Base-by-base conservation (phyloP, 768 basidiomycete species). In the Imleria badia region DNA sequence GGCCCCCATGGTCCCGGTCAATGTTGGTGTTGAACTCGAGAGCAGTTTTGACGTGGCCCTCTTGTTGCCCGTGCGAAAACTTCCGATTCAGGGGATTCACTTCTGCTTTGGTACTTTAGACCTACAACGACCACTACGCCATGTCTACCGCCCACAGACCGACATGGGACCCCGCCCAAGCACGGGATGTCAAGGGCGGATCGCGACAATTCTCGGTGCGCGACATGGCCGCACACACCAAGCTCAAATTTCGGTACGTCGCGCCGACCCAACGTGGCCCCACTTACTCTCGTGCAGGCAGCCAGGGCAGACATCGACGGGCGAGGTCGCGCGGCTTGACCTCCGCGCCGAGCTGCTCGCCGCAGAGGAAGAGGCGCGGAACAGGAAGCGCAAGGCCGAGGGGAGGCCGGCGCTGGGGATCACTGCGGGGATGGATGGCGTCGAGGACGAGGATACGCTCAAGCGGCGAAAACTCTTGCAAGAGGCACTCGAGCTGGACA, bases 131-230 rank as follows among this genome's bases (percentile, higher is more conserved):
- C 23, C 4, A 19, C 35, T 34, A 34, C 45, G 38, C 19, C 45
- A 91, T 92, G 91, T 93, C 91, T 49, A 94, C 90, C 76, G 91
- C 91, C 5, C 92, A 94, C 71, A 85, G 92, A 75, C 92, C 92
- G 63, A 95, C 92, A 83, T 98, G 95, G 95, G 91, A 95, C 61
- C 96, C 96, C 2, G 94, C 95, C 0, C 91, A 95, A 72, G 96
- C 91, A 33, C 84, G 85, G 63, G 93, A 97, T 73, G 86, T 93
- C 57, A 93, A 91, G 69, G 89, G 90, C 5, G 93, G 92, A 54
- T 94, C 94, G 48, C 84, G 92, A 54, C 93, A 96, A 67, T 94
- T 87, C 75, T 96, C 94, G 6, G 88, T 91, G 66, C 84, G 91
- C 58, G 94, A 97, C 70, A 89, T 98, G 83, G 92, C 96, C 7